A percentile compares a stretch with the other conserved stretches of the same genome.
These are phyloP conservation scores for Articulospora tetracladia DNA, from an alignment of 495 filamentous ascomycete species.

Conservation along the genomic window DNA sequence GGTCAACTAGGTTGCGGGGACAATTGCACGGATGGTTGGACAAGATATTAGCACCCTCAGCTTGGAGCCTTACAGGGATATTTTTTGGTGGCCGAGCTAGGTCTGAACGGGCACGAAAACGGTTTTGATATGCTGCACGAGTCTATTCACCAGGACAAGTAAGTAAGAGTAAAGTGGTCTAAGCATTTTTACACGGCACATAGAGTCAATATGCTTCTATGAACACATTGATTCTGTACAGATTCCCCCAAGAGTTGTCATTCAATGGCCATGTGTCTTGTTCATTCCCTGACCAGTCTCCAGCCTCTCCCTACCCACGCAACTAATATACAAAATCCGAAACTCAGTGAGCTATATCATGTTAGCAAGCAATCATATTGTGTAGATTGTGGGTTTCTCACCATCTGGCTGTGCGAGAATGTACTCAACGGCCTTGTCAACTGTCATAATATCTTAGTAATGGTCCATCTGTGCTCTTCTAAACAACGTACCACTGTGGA, in stretches of 20 bases:
- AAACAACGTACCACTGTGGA: conserved; percentile 84
- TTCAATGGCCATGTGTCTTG: conserved; percentile 16
- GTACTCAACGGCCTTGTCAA: conserved; percentile 94
- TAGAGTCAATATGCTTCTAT: conserved; percentile 25
- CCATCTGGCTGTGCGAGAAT: conserved; percentile 91
- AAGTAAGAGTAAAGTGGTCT: conserved; percentile 25
- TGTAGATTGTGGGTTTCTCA: conserved; percentile 4
- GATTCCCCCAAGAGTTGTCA: conserved; percentile 11
- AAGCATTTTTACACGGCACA: conserved; percentile 26
- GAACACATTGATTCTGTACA: conserved; percentile 22
- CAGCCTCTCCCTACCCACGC: conserved; percentile 14
- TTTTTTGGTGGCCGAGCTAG: conserved; percentile 1
- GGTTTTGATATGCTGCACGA: background rate
- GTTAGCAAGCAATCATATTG: background rate
- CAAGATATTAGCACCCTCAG: background rate
- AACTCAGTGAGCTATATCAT: conserved; percentile 31
- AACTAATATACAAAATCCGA: conserved; percentile 27
- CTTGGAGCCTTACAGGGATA: conserved; percentile 6
- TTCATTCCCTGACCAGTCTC: conserved; percentile 7
- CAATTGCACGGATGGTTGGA: background rate
- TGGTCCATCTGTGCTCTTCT: background rate
- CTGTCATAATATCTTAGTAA: conserved; percentile 42
- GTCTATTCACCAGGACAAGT: background rate
- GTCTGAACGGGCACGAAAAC: background rate
- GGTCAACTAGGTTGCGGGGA: conserved; percentile 3